Percentiles rank a stretch among this genome's conserved stretches.
Evolutionary conservation across 352 stramenopile species (phyloP).

Genomic region (Globisporangium viniferum): DNA sequence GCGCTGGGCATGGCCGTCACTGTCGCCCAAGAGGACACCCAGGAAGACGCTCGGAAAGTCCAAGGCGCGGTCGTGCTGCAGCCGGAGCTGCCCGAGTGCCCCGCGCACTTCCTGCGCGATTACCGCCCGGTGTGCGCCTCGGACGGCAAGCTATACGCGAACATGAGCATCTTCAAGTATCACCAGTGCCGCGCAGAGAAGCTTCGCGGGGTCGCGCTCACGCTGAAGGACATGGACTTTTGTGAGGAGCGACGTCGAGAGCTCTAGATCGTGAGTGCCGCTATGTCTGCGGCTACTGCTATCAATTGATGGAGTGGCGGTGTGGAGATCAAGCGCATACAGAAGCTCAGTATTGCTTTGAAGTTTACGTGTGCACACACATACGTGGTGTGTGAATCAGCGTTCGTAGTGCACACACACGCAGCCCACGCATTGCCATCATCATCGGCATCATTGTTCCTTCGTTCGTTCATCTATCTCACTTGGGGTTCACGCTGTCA

Average conservation of each 20-base stretch:
- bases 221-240: constrained; percentile 38
- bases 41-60: neutral
- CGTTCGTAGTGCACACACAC: no score
- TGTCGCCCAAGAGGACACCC: neutral
- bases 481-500: no score
- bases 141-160: constrained; percentile 52
- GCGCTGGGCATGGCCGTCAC: neutral
- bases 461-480: no score
- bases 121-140: constrained; percentile 49
- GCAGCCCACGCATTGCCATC: no score
- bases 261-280: constrained; percentile 9
- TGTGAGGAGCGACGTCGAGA: constrained; percentile 27
- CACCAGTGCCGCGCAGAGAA: constrained; percentile 44
- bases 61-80: constrained; percentile 17
- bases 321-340: neutral
- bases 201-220: constrained; percentile 27
- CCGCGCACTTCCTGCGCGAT: constrained; percentile 43
- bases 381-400: no score
- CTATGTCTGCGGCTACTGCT: no score
- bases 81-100: constrained; percentile 30
- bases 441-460: no score
- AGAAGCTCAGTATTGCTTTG: neutral
- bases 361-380: neutral
- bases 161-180: constrained; percentile 55
- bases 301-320: neutral